Evolutionary conservation across 495 filamentous ascomycete genomes (phyloP).

Genomic region (Penicillium pulvis): DNA sequence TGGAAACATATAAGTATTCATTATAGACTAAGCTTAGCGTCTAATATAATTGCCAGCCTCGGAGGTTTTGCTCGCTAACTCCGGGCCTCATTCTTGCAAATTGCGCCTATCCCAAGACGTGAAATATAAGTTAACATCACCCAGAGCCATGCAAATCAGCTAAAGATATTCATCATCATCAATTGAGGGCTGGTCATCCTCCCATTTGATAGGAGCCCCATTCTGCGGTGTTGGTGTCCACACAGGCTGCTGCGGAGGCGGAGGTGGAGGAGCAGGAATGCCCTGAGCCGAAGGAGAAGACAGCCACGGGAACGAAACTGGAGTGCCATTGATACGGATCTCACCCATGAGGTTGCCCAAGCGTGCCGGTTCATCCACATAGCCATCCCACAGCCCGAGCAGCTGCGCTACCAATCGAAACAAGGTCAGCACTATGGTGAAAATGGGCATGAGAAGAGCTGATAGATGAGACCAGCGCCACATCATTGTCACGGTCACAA

Average conservation of each 20-base stretch:
- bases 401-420: constrained; percentile 38
- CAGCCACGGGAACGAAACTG: constrained; percentile 29
- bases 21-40: neutral
- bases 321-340: constrained; percentile 38
- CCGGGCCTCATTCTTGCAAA: neutral
- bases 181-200: constrained; percentile 31
- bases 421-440: constrained; percentile 35
- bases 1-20: neutral
- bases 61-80: neutral
- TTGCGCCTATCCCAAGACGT: neutral
- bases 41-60: neutral
- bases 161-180: constrained; percentile 42
- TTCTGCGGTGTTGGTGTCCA: constrained; percentile 25
- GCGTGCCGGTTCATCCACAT: constrained; percentile 38
- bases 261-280: constrained; percentile 3
- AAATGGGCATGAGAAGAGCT: constrained; percentile 31
- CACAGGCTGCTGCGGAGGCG: constrained; percentile 13
- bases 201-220: constrained; percentile 16
- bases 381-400: constrained; percentile 47
- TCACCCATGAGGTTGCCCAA: constrained; percentile 34
- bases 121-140: neutral
- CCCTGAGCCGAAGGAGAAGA: constrained; percentile 13
- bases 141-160: constrained; percentile 2
- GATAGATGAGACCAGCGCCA: constrained; percentile 48
- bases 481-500: constrained; percentile 49